Conservation (phyloP, 441 rosid genomes). For the Populus tomentosa region DNA sequence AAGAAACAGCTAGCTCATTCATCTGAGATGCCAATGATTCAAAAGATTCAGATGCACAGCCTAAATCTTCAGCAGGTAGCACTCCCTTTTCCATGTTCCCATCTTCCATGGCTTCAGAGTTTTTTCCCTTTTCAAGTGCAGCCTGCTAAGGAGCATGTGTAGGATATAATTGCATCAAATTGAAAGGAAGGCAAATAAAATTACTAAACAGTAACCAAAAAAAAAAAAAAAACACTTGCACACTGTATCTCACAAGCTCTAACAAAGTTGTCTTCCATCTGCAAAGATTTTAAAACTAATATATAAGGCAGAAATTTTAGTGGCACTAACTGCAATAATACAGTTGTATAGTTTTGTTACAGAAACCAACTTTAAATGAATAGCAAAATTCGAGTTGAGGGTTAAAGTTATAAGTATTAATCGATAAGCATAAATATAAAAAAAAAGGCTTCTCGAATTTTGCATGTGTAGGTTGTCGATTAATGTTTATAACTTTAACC, state of each 20-base stretch:
- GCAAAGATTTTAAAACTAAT: not conserved
- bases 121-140: slow-evolving; percentile 65
- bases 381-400: not conserved
- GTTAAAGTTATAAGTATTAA: no score
- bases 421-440: no score
- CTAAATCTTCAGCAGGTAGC: slow-evolving; percentile 21
- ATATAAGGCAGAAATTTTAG: not conserved
- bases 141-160: slow-evolving; percentile 44
- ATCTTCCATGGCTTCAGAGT: slow-evolving; percentile 37
- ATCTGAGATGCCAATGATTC: slow-evolving; percentile 61
- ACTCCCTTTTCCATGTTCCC: slow-evolving; percentile 37
- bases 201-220: not conserved
- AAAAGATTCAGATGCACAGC: slow-evolving; percentile 37
- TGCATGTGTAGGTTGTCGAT: no score
- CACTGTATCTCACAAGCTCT: not conserved
- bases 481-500: no score
- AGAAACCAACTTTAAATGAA: not conserved
- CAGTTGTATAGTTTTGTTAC: not conserved
- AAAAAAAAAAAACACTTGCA: not conserved
- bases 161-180: slow-evolving; percentile 3
- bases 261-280: not conserved
- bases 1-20: slow-evolving; percentile 57
- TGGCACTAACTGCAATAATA: not conserved
- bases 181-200: not conserved
- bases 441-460: no score